A percentile compares a stretch with the other conserved stretches of the same genome.
Conservation (phyloP, 2,329 filamentous ascomycete genomes). For the Aspergillus ochraceus region DNA sequence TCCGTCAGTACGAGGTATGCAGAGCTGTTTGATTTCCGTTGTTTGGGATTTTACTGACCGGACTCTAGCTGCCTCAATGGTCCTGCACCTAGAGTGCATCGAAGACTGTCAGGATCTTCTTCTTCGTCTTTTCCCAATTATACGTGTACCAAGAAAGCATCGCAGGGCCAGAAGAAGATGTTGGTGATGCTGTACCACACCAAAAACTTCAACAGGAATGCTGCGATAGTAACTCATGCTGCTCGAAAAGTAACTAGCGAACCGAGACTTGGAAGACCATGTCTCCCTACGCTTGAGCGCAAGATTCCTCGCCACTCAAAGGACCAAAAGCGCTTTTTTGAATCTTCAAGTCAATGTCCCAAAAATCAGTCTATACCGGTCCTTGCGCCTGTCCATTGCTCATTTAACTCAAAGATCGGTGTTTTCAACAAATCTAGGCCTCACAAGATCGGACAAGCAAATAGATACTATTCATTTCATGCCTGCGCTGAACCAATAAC, state of each 20-base stretch:
- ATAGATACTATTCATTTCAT: background rate
- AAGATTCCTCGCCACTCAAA: background rate
- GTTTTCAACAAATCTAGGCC: background rate
- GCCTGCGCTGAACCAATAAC: background rate
- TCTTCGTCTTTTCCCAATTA: background rate
- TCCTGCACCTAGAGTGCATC: background rate
- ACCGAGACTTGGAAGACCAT: background rate
- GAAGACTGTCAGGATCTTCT: background rate
- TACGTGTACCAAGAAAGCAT: background rate
- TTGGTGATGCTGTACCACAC: background rate
- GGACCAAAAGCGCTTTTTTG: background rate
- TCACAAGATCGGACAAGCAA: background rate
- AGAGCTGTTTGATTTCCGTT: background rate
- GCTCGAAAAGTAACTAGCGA: background rate
- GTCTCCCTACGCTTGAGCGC: background rate
- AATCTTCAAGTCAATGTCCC: too few relatives aligned
- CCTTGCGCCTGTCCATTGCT: background rate
- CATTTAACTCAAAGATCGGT: background rate
- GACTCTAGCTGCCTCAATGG: background rate
- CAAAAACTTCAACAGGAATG: background rate
- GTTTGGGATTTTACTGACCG: background rate
- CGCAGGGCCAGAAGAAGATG: background rate
- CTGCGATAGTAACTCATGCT: background rate
- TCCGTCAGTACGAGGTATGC: background rate
- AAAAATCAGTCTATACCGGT: background rate